phyloP scores from a whole-genome alignment of 2,329 filamentous ascomycete genomes.

The Thelonectria rubi region DNA sequence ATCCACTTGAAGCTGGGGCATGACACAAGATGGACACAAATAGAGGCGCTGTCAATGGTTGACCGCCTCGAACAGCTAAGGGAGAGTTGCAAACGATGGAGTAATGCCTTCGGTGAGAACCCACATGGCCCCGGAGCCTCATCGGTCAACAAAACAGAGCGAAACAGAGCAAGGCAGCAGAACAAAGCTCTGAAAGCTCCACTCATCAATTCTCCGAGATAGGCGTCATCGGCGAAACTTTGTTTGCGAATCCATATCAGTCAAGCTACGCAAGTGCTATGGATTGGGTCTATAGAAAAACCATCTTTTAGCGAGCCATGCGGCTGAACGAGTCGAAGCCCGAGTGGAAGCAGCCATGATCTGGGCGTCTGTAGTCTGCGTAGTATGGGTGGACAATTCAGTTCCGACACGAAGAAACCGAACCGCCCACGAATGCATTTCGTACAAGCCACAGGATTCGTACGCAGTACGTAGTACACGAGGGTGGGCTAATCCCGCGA shows the following conservation, averaged over 20 bases:
- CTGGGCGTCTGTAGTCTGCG: too few species aligned
- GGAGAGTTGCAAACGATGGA: conserved; percentile 16
- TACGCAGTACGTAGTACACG: background rate
- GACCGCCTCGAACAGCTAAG: background rate
- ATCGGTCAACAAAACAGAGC: conserved; percentile 35
- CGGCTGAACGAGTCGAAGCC: too few species aligned
- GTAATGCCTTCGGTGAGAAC: conserved; percentile 26
- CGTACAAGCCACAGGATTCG: too few species aligned
- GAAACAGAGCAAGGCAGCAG: background rate
- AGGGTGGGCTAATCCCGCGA: background rate
- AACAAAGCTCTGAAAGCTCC: conserved; percentile 13
- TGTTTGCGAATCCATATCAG: background rate
- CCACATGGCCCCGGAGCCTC: conserved; percentile 43
- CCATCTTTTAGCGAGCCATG: too few species aligned
- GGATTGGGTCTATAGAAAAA: too few species aligned
- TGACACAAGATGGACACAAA: conserved; percentile 25
- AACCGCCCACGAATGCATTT: background rate
- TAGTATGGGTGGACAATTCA: background rate
- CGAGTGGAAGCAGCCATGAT: too few species aligned
- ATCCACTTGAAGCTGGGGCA: conserved; percentile 7
- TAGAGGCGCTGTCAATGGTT: conserved; percentile 9
- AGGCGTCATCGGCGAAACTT: conserved; percentile 22
- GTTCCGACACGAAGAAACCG: conserved; percentile 5
- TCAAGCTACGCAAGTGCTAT: too few species aligned
- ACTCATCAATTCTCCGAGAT: conserved; percentile 24